A percentile compares a stretch with the other conserved stretches of the same genome.
Evolutionary conservation across 768 basidiomycete genomes (phyloP).

Genomic region (Tulasnella sp.): DNA sequence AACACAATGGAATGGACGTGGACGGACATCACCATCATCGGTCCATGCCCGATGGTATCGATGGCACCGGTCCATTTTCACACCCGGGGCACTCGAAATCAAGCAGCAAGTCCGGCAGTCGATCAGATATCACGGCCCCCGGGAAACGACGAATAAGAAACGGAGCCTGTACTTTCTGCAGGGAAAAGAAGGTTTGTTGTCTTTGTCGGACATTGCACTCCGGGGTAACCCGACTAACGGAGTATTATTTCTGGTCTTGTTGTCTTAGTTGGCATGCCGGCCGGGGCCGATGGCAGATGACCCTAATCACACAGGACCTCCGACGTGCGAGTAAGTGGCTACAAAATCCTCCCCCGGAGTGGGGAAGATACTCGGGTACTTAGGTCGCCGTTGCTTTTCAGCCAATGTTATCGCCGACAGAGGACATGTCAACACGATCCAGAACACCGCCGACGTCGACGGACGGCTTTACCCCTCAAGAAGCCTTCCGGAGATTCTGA

Average conservation of each 20-base stretch:
- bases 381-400: not conserved
- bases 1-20: slow-evolving; percentile 10
- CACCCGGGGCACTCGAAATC: not conserved
- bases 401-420: slow-evolving; percentile 18
- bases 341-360: not conserved
- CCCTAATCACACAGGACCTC: slow-evolving; percentile 10
- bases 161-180: slow-evolving; percentile 12
- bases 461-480: slow-evolving; percentile 1
- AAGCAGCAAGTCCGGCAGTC: slow-evolving; percentile 5
- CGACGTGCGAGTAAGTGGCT: slow-evolving; percentile 10
- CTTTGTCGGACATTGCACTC: not conserved
- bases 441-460: slow-evolving; percentile 15
- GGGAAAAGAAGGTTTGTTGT: slow-evolving; percentile 15
- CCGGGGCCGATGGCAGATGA: slow-evolving; percentile 16
- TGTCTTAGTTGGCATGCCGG: slow-evolving; percentile 11
- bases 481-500: slow-evolving; percentile 8
- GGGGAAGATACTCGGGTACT: not conserved
- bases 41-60: not conserved
- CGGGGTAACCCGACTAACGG: not conserved
- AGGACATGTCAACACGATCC: slow-evolving; percentile 16
- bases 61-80: not conserved
- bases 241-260: not conserved
- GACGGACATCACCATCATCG: not conserved
- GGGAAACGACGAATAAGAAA: slow-evolving; percentile 13
- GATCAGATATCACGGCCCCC: not conserved